Conservation (phyloP, 83 land plant species). For the Thuja plicata region DNA sequence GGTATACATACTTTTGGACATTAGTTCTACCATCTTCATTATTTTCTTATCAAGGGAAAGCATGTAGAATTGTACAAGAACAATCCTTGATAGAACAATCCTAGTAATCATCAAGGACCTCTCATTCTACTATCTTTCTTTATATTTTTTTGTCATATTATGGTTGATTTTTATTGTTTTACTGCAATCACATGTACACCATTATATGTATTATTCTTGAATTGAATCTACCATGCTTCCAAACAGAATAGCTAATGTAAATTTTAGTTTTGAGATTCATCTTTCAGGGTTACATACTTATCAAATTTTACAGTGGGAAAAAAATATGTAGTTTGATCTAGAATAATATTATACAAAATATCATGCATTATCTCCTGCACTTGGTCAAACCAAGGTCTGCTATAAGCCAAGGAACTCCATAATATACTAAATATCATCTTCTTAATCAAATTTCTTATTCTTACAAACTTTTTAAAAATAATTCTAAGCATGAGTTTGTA, state of each 20-base stretch:
- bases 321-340: too few relatives aligned
- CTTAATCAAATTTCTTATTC: not conserved
- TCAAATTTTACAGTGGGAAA: too few relatives aligned
- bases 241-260: not conserved
- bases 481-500: too few relatives aligned
- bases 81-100: conserved; percentile 90
- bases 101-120: conserved; percentile 44
- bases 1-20: conserved; percentile 80
- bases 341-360: too few relatives aligned
- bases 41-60: conserved; percentile 66
- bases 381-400: not conserved
- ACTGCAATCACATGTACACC: not conserved
- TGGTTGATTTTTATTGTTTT: too few relatives aligned
- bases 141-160: not conserved
- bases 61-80: conserved; percentile 80
- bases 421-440: too few relatives aligned
- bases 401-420: not conserved
- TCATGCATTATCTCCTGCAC: too few relatives aligned
- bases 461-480: too few relatives aligned
- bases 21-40: conserved; percentile 81
- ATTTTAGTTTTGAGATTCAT: not conserved
- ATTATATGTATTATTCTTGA: not conserved
- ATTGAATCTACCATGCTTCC: not conserved
- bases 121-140: conserved; percentile 21
- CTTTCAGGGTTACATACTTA: too few relatives aligned